Evolutionary conservation across 306 rosid genomes (phyloP).

Genomic region (Cotoneaster glaucophyllus): DNA sequence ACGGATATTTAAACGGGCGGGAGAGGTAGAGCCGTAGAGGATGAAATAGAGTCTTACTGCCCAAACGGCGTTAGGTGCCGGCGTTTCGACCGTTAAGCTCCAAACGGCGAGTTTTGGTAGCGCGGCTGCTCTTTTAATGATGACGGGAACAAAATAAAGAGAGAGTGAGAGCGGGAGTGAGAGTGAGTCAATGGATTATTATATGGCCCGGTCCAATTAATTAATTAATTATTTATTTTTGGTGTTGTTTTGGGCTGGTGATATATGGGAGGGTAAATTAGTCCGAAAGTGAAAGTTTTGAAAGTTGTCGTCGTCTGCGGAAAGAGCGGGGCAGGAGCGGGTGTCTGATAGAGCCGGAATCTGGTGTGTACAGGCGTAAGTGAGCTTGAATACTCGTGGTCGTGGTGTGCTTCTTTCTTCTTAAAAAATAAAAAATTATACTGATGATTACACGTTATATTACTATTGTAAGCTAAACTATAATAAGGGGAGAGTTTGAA

Average conservation of each 20-base stretch:
- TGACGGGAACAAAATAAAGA: background rate
- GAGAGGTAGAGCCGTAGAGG: background rate
- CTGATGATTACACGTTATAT: too few relatives aligned
- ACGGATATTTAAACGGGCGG: background rate
- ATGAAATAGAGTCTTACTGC: background rate
- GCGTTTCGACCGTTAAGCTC: constrained; percentile 19
- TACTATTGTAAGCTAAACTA: too few relatives aligned
- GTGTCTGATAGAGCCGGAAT: background rate
- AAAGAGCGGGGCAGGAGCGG: constrained; percentile 28
- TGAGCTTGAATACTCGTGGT: background rate
- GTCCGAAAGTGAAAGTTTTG: background rate
- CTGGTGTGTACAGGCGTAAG: background rate
- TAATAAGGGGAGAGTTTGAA: background rate
- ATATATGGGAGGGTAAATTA: constrained; percentile 4
- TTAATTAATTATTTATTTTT: too few relatives aligned
- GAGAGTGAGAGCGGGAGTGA: background rate
- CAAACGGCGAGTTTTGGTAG: constrained; percentile 1
- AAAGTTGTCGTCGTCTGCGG: constrained; percentile 15
- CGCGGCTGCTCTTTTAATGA: background rate
- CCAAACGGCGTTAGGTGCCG: constrained; percentile 4
- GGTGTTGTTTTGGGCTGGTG: too few relatives aligned
- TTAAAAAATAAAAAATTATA: too few relatives aligned
- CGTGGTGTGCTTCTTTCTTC: background rate
- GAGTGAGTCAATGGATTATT: background rate
- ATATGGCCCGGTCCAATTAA: background rate